Conservation (phyloP, 1,139 yeast genomes). For the Meyerozyma carpophila region DNA sequence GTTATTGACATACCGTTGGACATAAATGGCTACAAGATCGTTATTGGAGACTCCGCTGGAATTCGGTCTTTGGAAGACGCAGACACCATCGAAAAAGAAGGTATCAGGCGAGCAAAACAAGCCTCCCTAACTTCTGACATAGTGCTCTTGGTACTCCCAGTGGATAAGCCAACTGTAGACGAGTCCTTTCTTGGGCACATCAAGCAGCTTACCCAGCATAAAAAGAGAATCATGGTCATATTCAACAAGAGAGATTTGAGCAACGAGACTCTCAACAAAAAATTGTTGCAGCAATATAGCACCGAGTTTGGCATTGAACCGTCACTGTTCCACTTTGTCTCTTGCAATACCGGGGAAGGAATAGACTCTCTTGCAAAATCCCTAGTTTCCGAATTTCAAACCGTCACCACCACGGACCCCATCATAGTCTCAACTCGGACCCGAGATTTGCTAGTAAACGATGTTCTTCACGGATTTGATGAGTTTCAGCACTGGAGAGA, state of each 20-base stretch:
- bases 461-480: conserved; percentile 67
- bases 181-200: conserved; percentile 34
- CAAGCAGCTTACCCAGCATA: conserved; percentile 17
- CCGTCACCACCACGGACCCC: conserved; percentile 52
- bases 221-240: conserved; percentile 35
- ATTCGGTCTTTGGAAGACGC: conserved; percentile 45
- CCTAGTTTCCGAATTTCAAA: conserved; percentile 42
- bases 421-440: conserved; percentile 70
- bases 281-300: conserved; percentile 16
- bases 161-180: conserved; percentile 15
- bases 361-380: conserved; percentile 36
- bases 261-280: conserved; percentile 12
- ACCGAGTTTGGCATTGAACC: conserved; percentile 19
- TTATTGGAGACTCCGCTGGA: conserved; percentile 93
- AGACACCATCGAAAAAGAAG: conserved; percentile 71
- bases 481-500: conserved; percentile 50
- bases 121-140: conserved; percentile 59
- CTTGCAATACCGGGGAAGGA: conserved; percentile 61
- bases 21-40: conserved; percentile 76
- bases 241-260: conserved; percentile 63
- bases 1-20: conserved; percentile 77
- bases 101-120: conserved; percentile 69
- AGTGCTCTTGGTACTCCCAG: conserved; percentile 49
- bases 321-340: conserved; percentile 41
- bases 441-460: conserved; percentile 64